Percentiles rank a stretch among this genome's conserved stretches.
phyloP scores from a whole-genome alignment of 179 eudicot species.

The Vitellaria paradoxa region DNA sequence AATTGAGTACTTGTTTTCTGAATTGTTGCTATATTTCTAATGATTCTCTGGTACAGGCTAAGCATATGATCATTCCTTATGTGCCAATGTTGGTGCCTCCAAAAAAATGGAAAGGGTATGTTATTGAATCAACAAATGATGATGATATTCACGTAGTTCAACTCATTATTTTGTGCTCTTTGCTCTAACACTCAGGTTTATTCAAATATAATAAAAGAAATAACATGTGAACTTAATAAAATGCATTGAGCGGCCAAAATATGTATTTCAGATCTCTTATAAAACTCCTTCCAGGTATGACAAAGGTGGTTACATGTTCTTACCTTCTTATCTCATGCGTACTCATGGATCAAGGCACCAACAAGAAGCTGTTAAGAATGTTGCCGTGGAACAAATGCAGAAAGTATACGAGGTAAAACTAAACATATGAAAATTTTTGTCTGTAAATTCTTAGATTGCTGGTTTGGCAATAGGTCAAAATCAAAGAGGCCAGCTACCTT shows the following conservation, averaged over 20 bases:
- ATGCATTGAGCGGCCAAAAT: neutral
- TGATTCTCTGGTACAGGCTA: constrained; percentile 47
- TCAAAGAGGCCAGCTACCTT: constrained; percentile 6
- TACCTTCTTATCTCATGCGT: constrained; percentile 89
- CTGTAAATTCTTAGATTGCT: neutral
- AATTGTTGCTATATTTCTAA: neutral
- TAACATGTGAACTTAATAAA: neutral
- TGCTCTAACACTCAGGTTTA: neutral
- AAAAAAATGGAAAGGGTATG: constrained; percentile 81
- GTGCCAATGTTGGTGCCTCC: constrained; percentile 97
- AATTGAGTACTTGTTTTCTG: neutral
- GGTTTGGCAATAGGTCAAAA: constrained; percentile 13
- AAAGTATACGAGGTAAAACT: constrained; percentile 63
- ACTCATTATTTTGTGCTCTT: neutral
- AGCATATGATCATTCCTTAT: constrained; percentile 74
- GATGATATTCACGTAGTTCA: neutral
- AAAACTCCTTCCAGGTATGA: constrained; percentile 51
- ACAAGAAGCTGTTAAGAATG: constrained; percentile 61
- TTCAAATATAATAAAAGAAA: neutral
- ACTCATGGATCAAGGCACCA: constrained; percentile 83
- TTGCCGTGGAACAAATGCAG: constrained; percentile 62
- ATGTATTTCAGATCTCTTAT: constrained; percentile 7
- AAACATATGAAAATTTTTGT: neutral
- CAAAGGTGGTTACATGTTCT: constrained; percentile 79
- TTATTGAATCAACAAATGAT: neutral